Evolutionary conservation across 78 protist genomes (phyloP), one percentile per base, ranked within the genome.

Genomic region (Bigelowiella natans): DNA sequence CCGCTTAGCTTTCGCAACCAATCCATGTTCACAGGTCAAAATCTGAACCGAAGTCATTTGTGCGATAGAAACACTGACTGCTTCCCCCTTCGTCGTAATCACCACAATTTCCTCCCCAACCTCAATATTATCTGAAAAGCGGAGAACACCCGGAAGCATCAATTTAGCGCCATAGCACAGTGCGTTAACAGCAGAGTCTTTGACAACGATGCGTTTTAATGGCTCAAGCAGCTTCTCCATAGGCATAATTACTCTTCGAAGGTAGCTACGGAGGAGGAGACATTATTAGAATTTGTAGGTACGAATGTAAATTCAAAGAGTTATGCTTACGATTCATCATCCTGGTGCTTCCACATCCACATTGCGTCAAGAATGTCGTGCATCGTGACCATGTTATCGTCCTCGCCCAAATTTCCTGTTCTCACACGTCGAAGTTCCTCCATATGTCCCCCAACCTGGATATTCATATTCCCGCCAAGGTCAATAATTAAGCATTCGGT

Each of bases 291-390:
- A 63, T 11, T 11, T 51, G 7, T 51, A 51, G 7, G 88, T 7
- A 36, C 85, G 40, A 39, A 34, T 3, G 83, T 0, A 83, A 0
- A 29, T 0, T 2, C 1, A 1, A 2, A 37, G 26, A 40, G 92
- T 38, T n/a, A 86, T 39, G 30, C 28, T 39, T 92, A 85, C n/a
- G 39, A 63, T 39, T 88, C 94, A 88, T 96, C 98, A 39, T 87
- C 28, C 82, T 38, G 29, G 90, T 93, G 93, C 82, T 98, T 98
- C 83, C 86, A 95, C 38, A 93, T 91, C 94, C 94, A 97, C 94
- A 95, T 96, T 73, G 99, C 99, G 86, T 99, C 99, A 63, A 97
- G 92, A 37, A 99, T 92, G 88, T 99, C 99, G 94, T 98, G 99
- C 99, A 98, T 97, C 34, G 99, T 98, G 84, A 96, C 96, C 90